phyloP scores from a whole-genome alignment of 345 rosid genomes.

The Brassica rapa region DNA sequence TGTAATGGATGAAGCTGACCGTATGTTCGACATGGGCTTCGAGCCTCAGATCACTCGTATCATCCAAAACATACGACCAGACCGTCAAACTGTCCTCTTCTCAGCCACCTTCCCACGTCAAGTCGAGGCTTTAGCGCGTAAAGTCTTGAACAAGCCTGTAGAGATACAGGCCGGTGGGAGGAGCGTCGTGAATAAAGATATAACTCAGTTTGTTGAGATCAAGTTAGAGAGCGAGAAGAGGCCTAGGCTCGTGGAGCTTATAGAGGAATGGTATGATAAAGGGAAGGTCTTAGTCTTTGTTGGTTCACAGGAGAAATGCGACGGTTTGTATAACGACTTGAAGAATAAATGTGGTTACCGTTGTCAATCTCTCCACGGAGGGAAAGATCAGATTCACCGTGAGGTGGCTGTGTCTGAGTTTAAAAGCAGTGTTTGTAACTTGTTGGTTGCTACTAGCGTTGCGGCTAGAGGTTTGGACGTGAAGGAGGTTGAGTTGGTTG shows the following conservation, averaged over 20 bases:
- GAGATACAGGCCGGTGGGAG: constrained; percentile 96
- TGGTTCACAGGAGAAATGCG: constrained; percentile 87
- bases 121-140: constrained; percentile 91
- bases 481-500: constrained; percentile 90
- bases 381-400: constrained; percentile 91
- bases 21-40: constrained; percentile 99
- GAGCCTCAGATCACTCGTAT: constrained; percentile 93
- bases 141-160: constrained; percentile 76
- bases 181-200: constrained; percentile 95
- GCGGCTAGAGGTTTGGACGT: constrained; percentile 98
- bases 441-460: constrained; percentile 90
- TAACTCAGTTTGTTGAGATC: constrained; percentile 84
- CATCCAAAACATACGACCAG: constrained; percentile 92
- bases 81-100: constrained; percentile 88
- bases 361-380: constrained; percentile 94
- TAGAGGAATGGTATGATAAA: constrained; percentile 95
- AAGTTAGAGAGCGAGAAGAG: constrained; percentile 85
- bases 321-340: constrained; percentile 72
- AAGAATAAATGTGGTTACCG: constrained; percentile 59
- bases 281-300: constrained; percentile 88
- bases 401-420: constrained; percentile 90
- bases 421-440: constrained; percentile 82
- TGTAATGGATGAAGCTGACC: constrained; percentile 97
- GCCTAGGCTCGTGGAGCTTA: constrained; percentile 76
- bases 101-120: constrained; percentile 96